Conservation (phyloP, 1,284 basidiomycete genomes). For the Cryptococcus maquisensis region DNA sequence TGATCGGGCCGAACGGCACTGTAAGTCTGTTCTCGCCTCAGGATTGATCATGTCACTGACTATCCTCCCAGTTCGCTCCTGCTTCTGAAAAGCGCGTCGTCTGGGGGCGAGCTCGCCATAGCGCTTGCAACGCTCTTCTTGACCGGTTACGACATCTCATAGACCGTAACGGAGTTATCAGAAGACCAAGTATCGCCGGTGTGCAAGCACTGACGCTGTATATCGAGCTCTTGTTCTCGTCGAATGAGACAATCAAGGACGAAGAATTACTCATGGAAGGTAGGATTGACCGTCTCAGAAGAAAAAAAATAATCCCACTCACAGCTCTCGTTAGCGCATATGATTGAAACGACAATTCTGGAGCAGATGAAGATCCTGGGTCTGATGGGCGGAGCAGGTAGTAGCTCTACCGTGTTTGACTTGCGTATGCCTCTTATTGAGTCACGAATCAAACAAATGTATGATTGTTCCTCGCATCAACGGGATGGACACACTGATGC, state of each 20-base stretch:
- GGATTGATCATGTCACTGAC: not conserved
- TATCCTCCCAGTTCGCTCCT: conserved; percentile 15
- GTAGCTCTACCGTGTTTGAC: conserved; percentile 12
- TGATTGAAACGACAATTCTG: conserved; percentile 26
- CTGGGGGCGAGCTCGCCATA: conserved; percentile 27
- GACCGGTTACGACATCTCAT: conserved; percentile 28
- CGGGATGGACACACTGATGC: not conserved
- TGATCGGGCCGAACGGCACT: conserved; percentile 21
- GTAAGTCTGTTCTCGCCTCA: conserved; percentile 8
- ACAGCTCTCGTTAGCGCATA: conserved; percentile 8
- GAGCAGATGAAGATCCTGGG: conserved; percentile 30
- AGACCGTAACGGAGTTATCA: conserved; percentile 24
- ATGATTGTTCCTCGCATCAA: not conserved
- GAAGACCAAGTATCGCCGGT: conserved; percentile 28
- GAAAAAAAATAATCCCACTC: not conserved
- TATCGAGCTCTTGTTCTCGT: conserved; percentile 27
- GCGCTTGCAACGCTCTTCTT: conserved; percentile 28
- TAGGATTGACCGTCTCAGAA: conserved; percentile 8
- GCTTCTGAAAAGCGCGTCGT: conserved; percentile 26
- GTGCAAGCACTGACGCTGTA: conserved; percentile 32
- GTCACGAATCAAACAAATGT: conserved; percentile 25
- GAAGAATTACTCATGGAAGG: conserved; percentile 24
- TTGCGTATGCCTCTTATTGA: conserved; percentile 6
- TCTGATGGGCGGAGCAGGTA: conserved; percentile 22
- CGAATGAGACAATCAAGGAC: conserved; percentile 14